Evolutionary conservation across 495 filamentous ascomycete genomes (phyloP).

Genomic region (Penicillium longicatenatum): DNA sequence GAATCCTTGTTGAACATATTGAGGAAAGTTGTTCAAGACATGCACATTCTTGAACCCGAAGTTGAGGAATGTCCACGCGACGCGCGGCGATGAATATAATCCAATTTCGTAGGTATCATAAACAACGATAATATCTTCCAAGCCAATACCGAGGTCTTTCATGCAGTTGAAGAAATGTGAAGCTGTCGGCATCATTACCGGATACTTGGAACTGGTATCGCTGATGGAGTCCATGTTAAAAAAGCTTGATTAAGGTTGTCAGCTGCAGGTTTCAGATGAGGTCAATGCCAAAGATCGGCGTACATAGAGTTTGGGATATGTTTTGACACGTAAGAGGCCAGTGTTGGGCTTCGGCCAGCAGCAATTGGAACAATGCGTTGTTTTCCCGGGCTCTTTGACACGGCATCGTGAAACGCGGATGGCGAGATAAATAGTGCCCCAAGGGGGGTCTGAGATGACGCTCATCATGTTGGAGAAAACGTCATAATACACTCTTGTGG

Average conservation of each 20-base stretch:
- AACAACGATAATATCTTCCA: slow-evolving; percentile 33
- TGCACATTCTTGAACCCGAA: slow-evolving; percentile 33
- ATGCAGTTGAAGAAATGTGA: slow-evolving; percentile 24
- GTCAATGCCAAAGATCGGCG: not conserved
- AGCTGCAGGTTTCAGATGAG: not conserved
- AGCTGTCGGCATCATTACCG: slow-evolving; percentile 32
- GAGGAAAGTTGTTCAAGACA: slow-evolving; percentile 37
- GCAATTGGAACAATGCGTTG: not conserved
- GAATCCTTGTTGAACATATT: slow-evolving; percentile 10
- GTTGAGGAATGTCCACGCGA: slow-evolving; percentile 32
- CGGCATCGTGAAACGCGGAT: not conserved
- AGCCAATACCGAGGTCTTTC: slow-evolving; percentile 23
- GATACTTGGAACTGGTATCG: slow-evolving; percentile 28
- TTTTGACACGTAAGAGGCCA: slow-evolving; percentile 17
- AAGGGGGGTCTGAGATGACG: not conserved
- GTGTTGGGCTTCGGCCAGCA: not conserved
- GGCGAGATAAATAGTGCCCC: not conserved
- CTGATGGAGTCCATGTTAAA: slow-evolving; percentile 34
- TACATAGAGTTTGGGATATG: slow-evolving; percentile 37
- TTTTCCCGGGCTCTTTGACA: not conserved
- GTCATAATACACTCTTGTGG: not conserved
- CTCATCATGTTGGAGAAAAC: not conserved
- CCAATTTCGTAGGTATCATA: slow-evolving; percentile 34
- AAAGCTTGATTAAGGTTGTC: slow-evolving; percentile 25
- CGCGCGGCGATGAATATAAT: slow-evolving; percentile 33